These are phyloP conservation scores for Myriosclerotinia curreyana DNA, from an alignment of 2,329 filamentous ascomycete genomes.

Conservation along the genomic window DNA sequence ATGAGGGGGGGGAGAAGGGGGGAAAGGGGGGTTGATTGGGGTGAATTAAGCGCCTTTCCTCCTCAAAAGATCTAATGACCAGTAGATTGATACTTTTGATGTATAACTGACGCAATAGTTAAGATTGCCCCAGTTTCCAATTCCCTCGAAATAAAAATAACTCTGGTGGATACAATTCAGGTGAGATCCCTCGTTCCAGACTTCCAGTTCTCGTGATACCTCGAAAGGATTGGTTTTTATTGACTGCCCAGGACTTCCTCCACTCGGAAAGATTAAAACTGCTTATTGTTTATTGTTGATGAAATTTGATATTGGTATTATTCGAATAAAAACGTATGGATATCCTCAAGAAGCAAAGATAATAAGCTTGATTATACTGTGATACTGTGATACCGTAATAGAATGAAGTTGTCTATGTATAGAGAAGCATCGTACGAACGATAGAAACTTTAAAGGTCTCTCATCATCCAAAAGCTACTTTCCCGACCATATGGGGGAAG, in stretches of 20 bases:
- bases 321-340: neutral
- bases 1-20: no score
- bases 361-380: constrained; percentile 24
- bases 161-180: neutral
- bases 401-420: constrained; percentile 30
- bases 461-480: constrained; percentile 36
- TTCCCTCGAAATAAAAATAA: no score
- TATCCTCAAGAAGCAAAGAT: neutral
- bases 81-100: constrained; percentile 7
- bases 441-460: constrained; percentile 25
- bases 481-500: constrained; percentile 20
- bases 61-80: constrained; percentile 2
- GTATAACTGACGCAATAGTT: constrained; percentile 6
- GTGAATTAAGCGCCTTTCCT: constrained; percentile 9
- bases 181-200: neutral
- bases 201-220: constrained; percentile 1
- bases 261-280: no score
- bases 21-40: neutral
- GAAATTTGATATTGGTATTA: neutral
- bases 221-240: constrained; percentile 1
- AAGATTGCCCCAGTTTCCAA: no score
- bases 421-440: constrained; percentile 26
- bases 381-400: constrained; percentile 31
- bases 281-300: neutral
- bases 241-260: neutral